Base-by-base conservation (phyloP, 352 stramenopile genomes). In the Globisporangium uncinulatum region DNA sequence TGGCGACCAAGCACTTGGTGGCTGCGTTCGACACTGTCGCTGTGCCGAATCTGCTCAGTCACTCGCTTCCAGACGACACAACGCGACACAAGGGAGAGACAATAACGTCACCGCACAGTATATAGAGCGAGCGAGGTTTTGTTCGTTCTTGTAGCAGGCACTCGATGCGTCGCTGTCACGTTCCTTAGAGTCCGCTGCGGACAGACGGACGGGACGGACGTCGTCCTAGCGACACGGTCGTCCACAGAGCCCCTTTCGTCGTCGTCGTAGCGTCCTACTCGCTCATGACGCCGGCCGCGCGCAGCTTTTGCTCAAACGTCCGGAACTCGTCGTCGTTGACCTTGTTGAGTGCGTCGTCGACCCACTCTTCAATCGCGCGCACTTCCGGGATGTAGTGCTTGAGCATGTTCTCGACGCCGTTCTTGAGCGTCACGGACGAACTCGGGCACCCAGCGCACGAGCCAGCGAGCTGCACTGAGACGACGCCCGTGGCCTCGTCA, bases 381-480 rank as follows among this genome's bases (percentile, higher is more conserved):
- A 99, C 97, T 79, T 99, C 98, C 0, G 97, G 97, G 62, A 99
- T 98, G 74, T 99, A 99, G 77, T 99, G 97, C 92, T 99, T 99
- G 34, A 99, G 84, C 98, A 99, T 99, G 71, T 99, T 99, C 74
- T 99, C 97, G 29, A 99, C 97, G 45, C 97, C 97, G 69, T 99
- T 94, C 76, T 99, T 99, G 63, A 99, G 87, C 48, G 98, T 99
- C 17, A 99, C 95, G 34, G 88, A 97, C 24, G 92, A 98, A 62
- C 80, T 97, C 13, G 97, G 96, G 71, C 98, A 99, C 32, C 97
- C 97, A 0, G 97, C 96, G 69, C 98, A 99, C 31, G 91, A 97
- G 19, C 98, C 98, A 10, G 94, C 91, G 34, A 98, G 70, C 69
- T 97, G 83, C 19, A 97, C 73, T 37, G 62, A 73, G 37, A 97